Evolutionary conservation across 106 monocot genomes (phyloP).

Genomic region (Dendrobium chrysotoxum): DNA sequence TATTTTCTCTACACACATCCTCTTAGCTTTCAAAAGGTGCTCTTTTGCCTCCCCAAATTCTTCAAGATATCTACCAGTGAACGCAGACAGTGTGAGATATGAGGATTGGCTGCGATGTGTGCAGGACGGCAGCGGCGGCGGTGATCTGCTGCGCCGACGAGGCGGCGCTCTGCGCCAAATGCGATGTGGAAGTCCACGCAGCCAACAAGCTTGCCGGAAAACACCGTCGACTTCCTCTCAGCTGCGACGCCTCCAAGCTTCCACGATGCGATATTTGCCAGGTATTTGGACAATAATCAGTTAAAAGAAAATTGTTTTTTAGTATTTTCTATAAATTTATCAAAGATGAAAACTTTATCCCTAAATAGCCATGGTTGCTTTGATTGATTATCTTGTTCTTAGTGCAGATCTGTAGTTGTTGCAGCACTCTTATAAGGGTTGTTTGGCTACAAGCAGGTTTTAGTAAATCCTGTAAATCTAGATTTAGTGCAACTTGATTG

Average conservation of each 20-base stretch:
- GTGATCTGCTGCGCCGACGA: constrained; percentile 95
- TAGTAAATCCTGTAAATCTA: too few species aligned
- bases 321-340: not conserved
- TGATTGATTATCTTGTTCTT: too few species aligned
- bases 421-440: too few species aligned
- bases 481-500: too few species aligned
- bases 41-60: not conserved
- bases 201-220: constrained; percentile 97
- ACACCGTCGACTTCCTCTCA: constrained; percentile 78
- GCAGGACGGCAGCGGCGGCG: constrained; percentile 52
- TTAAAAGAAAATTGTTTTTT: not conserved
- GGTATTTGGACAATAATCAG: constrained; percentile 4
- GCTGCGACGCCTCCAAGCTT: constrained; percentile 39
- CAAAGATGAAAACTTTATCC: not conserved
- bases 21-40: not conserved
- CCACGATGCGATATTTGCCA: constrained; percentile 88
- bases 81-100: constrained; percentile 18
- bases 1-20: not conserved
- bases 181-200: constrained; percentile 73
- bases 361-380: not conserved
- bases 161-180: constrained; percentile 75
- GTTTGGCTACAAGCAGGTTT: too few species aligned
- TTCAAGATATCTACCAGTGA: not conserved
- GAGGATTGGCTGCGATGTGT: constrained; percentile 90
- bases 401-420: too few species aligned